These are phyloP conservation scores for Saturnispora halmiae DNA, from an alignment of 805 yeast species.

Conservation along the genomic window DNA sequence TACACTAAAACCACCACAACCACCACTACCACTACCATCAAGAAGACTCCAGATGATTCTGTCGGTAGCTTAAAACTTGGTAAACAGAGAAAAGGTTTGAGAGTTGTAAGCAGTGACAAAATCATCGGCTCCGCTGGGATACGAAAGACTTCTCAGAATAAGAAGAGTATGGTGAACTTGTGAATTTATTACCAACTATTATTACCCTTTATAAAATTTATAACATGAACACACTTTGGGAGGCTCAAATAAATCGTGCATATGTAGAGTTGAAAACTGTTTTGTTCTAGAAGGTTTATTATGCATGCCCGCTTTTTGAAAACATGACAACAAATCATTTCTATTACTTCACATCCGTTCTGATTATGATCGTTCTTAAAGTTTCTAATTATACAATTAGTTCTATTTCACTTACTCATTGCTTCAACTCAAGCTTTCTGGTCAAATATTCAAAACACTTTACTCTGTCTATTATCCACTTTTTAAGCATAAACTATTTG, in stretches of 20 bases:
- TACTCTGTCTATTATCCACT: too few relatives aligned
- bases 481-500: too few relatives aligned
- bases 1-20: slow-evolving; percentile 42
- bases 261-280: too few relatives aligned
- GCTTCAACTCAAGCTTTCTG: too few relatives aligned
- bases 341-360: too few relatives aligned
- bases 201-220: slow-evolving; percentile 2
- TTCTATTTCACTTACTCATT: too few relatives aligned
- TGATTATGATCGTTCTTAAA: too few relatives aligned
- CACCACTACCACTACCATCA: slow-evolving; percentile 36
- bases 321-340: too few relatives aligned
- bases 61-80: slow-evolving; percentile 16
- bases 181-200: slow-evolving; percentile 1
- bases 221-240: neutral
- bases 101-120: slow-evolving; percentile 25
- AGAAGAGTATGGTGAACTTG: slow-evolving; percentile 12
- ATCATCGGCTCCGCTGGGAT: slow-evolving; percentile 30
- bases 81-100: slow-evolving; percentile 24
- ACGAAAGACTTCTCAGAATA: slow-evolving; percentile 28
- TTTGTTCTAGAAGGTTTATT: neutral
- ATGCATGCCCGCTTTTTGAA: too few relatives aligned
- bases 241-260: neutral
- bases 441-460: too few relatives aligned
- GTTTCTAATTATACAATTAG: too few relatives aligned
- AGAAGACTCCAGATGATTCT: slow-evolving; percentile 24